Evolutionary conservation across 805 yeast species (phyloP), one percentile per base, ranked within the genome.

Genomic region (Candida vartiovaarae): DNA sequence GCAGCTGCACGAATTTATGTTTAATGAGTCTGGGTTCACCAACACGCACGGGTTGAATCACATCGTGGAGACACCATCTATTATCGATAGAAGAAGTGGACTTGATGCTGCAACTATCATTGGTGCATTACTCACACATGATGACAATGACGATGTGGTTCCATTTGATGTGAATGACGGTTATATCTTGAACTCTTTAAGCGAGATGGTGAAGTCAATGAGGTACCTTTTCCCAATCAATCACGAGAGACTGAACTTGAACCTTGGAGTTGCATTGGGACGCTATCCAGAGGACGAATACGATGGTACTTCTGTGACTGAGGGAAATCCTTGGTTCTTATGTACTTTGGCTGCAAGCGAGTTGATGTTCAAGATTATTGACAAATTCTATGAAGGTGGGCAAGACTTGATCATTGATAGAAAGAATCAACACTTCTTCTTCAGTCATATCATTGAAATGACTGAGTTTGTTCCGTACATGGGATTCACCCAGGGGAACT

Each of bases 291-390:
- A 90, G 57, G 98, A 90, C 63, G 61, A 82, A 8, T 90, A 90
- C 62, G 82, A 90, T 60, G 96, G 96, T 0, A 65, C 69, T 47
- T 80, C 78, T 0, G 67, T 74, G 0, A 70, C 82, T 30, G 87
- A 82, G 54, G 97, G 96, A 3, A 89, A 90, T 56, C 97, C 98
- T 5, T 90, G 97, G 98, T 88, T 89, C 58, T 74, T 90, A 45
- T 67, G 85, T 3, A 84, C 91, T 1, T 76, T 84, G 1, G 69
- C 84, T 4, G 87, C 86, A 2, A 67, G 86, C 5, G 86, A 82
- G 57, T 52, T 82, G 15, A 57, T 83, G 36, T 82, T 74, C 61
- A 77, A 75, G 55, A 58, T 76, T 46, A 67, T 83, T 27, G 65
- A 65, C 58, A 73, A 73, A 48, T 60, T 73, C 34, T 63, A 67